Base-by-base conservation (phyloP, 2,329 filamentous ascomycete species). In the Clonostachys rosea region DNA sequence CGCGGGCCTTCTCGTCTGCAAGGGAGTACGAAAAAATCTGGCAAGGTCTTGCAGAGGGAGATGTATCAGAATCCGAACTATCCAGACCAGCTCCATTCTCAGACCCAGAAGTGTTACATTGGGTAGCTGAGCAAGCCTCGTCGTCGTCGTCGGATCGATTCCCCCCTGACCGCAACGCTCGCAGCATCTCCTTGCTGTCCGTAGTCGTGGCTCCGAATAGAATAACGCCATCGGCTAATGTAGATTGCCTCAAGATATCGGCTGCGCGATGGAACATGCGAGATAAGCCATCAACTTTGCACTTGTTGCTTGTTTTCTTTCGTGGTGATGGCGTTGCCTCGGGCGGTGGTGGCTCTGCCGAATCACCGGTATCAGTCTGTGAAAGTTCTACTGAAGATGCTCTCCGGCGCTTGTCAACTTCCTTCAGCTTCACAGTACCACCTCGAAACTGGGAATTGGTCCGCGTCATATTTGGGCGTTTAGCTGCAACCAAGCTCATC, bases 221-320 rank as follows among this genome's bases (percentile, higher is more conserved):
- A 6, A 59, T 59, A 6, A 61, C 62, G 1, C 61, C 61, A 30
- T 64, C 61, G 1, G 62, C 62, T 8, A 61, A 49, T 1, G 62
- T 63, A 0, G 61, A 56, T 17, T 55, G 52, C n/a, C 61, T 59
- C 6, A 64, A 44, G 0, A 61, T 57, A 4, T 61, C 56, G 11
- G 61, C 56, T 7, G 61, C 61, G 5, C 55, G 53, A 6, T 57
- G 53, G 34, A 55, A 62, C 52, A 63, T 55, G 4, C 47, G 55
- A 2, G 55, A 55, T 6, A 62, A 40, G 2, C 55, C 47, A 10
- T 60, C 56, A 6, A 43, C 47, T n/a, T 54, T 56, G 8, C 24
- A 30, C 24, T 30, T 30, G 24, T 30, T 30, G 24, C 24, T 30
- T 10, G 24, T 8, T 30, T 30, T 30, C 24, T 30, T 30, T 30